Percentiles rank a stretch among this genome's conserved stretches.
Evolutionary conservation across 2,329 filamentous ascomycete genomes (phyloP).

Genomic region (Neofusicoccum umdonicola): DNA sequence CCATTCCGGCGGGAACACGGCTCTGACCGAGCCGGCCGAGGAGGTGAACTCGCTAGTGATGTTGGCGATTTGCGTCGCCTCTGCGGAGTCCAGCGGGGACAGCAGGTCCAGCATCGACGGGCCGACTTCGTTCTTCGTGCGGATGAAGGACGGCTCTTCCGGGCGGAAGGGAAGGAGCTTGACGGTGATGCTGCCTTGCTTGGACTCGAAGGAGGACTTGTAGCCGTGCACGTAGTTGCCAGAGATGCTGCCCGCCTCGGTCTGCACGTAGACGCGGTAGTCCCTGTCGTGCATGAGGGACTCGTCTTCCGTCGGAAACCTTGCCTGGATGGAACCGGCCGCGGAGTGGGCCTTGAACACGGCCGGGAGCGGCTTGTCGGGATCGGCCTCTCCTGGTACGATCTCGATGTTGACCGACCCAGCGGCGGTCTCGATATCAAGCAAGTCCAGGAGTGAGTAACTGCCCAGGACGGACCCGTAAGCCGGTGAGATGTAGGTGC

Average conservation of each 20-base stretch:
- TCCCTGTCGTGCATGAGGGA: neutral
- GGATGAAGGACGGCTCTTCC: neutral
- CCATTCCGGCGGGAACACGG: neutral
- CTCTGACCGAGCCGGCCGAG: neutral
- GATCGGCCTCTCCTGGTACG: neutral
- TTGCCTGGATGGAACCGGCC: neutral
- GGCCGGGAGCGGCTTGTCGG: neutral
- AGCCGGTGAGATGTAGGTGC: neutral
- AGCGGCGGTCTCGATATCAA: neutral
- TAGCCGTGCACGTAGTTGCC: neutral
- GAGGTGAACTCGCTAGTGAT: neutral
- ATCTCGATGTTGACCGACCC: neutral
- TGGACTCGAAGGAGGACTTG: neutral
- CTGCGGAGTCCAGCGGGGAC: neutral
- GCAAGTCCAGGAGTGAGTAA: slow-evolving; percentile 6
- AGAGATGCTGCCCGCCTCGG: neutral
- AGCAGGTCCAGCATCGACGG: neutral
- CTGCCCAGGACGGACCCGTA: neutral
- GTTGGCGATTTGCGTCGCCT: neutral
- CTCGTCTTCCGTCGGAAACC: neutral
- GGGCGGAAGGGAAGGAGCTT: neutral
- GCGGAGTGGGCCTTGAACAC: neutral
- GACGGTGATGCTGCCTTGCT: neutral
- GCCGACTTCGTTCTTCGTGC: neutral
- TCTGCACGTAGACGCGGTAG: neutral